Conservation (phyloP, 1,284 basidiomycete genomes). For the Cutaneotrichosporon dermatis region DNA sequence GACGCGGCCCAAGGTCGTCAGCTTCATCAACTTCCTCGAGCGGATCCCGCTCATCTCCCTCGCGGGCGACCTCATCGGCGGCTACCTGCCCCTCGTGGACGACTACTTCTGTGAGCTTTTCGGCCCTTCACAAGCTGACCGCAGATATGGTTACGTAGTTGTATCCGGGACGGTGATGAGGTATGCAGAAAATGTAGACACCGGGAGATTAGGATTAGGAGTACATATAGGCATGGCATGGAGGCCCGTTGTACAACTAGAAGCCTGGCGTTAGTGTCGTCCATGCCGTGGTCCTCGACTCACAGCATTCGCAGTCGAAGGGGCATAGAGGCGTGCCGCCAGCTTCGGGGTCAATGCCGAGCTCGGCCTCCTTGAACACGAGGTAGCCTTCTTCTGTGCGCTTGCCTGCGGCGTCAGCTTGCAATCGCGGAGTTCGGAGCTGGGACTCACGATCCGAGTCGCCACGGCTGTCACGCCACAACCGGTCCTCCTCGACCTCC, state of each 20-base stretch:
- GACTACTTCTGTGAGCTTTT: constrained; percentile 80
- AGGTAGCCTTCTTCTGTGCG: constrained; percentile 78
- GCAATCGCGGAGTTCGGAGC: too few relatives aligned
- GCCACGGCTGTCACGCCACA: constrained; percentile 72
- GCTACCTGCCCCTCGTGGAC: constrained; percentile 90
- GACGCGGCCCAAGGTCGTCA: constrained; percentile 73
- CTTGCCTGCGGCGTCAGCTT: constrained; percentile 55
- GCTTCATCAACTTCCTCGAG: constrained; percentile 57
- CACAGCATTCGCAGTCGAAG: constrained; percentile 80
- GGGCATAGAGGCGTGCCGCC: constrained; percentile 65
- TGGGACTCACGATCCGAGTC: constrained; percentile 61
- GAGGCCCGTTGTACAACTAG: constrained; percentile 30
- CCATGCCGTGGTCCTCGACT: constrained; percentile 39
- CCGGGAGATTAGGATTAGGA: neutral
- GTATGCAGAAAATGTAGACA: too few relatives aligned
- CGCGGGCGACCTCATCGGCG: constrained; percentile 69
- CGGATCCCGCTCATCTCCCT: constrained; percentile 68
- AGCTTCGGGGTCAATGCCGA: constrained; percentile 65
- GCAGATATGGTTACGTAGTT: constrained; percentile 16
- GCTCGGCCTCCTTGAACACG: constrained; percentile 81
- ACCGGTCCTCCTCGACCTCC: constrained; percentile 52
- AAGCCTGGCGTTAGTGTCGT: constrained; percentile 49
- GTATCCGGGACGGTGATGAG: too few relatives aligned
- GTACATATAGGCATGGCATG: constrained; percentile 4
- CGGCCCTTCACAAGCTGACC: constrained; percentile 1